These are phyloP conservation scores for Camellia japonica DNA, from an alignment of 148 eudicot species.

Conservation along the genomic window DNA sequence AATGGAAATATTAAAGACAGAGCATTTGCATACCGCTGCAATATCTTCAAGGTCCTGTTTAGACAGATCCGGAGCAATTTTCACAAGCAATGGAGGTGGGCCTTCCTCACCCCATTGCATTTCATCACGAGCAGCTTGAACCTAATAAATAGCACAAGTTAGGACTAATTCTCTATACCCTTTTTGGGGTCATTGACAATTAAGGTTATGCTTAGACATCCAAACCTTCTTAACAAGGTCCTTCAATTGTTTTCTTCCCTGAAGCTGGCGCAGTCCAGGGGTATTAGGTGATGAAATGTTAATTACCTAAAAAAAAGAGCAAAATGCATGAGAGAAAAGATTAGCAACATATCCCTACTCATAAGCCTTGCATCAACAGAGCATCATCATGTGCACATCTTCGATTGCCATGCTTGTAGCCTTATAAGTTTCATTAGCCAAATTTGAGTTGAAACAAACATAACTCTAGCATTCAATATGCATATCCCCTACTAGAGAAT, in stretches of 20 bases:
- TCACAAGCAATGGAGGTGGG: constrained; percentile 94
- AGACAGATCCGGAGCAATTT: constrained; percentile 98
- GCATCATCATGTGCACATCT: neutral
- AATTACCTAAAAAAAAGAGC: constrained; percentile 52
- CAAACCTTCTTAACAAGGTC: constrained; percentile 95
- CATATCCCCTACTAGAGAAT: neutral
- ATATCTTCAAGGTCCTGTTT: constrained; percentile 98
- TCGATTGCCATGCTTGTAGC: neutral
- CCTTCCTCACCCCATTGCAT: constrained; percentile 99
- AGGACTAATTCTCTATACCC: neutral
- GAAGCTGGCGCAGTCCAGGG: constrained; percentile 96
- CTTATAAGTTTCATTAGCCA: neutral
- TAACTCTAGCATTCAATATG: neutral
- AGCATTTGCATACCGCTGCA: constrained; percentile 62
- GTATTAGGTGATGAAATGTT: constrained; percentile 98
- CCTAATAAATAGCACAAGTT: constrained; percentile 31
- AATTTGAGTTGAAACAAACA: neutral
- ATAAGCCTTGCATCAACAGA: neutral
- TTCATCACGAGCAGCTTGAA: constrained; percentile 99
- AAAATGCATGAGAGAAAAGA: neutral
- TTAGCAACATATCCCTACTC: neutral
- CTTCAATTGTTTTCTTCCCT: constrained; percentile 95
- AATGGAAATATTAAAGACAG: constrained; percentile 11
- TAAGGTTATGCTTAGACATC: constrained; percentile 2
- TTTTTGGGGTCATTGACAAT: constrained; percentile 1